Percentiles rank a stretch among this genome's conserved stretches.
These are phyloP conservation scores for Aspergillus cejpii DNA, from an alignment of 2,329 filamentous ascomycete genomes.

Conservation along the genomic window DNA sequence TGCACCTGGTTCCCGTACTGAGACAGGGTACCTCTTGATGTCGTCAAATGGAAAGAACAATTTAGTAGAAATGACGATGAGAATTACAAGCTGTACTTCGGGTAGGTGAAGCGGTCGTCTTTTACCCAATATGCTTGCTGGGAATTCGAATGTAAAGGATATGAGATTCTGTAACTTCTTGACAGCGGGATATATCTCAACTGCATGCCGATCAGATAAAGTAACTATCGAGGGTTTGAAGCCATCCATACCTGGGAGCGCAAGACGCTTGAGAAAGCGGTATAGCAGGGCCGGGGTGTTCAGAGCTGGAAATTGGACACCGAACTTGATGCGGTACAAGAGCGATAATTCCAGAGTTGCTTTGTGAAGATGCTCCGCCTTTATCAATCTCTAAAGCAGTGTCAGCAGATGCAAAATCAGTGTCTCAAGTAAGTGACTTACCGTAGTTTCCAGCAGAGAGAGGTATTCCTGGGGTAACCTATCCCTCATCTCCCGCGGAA, in stretches of 20 bases:
- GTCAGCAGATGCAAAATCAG: conserved; percentile 2
- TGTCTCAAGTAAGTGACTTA: conserved; percentile 13
- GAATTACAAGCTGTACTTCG: conserved; percentile 64
- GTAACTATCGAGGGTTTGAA: not conserved
- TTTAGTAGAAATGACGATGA: conserved; percentile 71
- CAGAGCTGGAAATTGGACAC: conserved; percentile 63
- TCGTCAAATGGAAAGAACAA: conserved; percentile 68
- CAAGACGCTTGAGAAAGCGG: conserved; percentile 62
- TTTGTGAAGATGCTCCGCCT: conserved; percentile 55
- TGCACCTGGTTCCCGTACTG: conserved; percentile 50
- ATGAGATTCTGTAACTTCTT: conserved; percentile 51
- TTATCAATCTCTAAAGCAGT: conserved; percentile 33
- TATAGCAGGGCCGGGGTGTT: conserved; percentile 64
- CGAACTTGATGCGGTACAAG: conserved; percentile 61
- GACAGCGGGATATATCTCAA: conserved; percentile 46
- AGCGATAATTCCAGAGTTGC: conserved; percentile 56
- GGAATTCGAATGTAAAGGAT: conserved; percentile 53
- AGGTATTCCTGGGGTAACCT: conserved; percentile 40
- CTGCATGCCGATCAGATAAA: conserved; percentile 14
- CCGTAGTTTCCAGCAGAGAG: conserved; percentile 36
- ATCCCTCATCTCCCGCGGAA: conserved; percentile 42
- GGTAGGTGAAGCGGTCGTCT: conserved; percentile 53
- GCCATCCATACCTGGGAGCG: conserved; percentile 60
- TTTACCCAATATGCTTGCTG: conserved; percentile 36
- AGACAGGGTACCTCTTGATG: conserved; percentile 46